Percentiles rank a stretch among this genome's conserved stretches.
Conservation (phyloP, 2,329 filamentous ascomycete species). For the Colletotrichum destructivum region DNA sequence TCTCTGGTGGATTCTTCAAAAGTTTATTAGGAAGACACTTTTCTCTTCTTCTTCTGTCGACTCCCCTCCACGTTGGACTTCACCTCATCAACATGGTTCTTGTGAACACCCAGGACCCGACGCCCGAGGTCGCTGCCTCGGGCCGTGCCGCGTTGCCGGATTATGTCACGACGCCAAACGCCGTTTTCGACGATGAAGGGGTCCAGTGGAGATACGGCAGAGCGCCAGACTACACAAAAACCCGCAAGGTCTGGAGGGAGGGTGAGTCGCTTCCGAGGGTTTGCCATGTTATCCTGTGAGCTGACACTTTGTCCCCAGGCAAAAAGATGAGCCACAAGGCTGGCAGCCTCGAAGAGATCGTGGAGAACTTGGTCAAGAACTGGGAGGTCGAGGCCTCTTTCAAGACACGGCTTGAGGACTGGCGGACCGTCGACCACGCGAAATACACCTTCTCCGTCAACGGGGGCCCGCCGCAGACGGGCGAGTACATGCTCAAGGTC, state of each 20-base stretch:
- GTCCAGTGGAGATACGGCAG: slow-evolving; percentile 38
- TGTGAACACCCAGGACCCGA: slow-evolving; percentile 27
- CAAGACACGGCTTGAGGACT: slow-evolving; percentile 73
- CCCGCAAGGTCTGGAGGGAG: slow-evolving; percentile 70
- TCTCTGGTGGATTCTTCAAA: neutral
- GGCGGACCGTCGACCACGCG: slow-evolving; percentile 74
- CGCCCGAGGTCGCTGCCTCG: slow-evolving; percentile 12
- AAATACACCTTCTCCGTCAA: slow-evolving; percentile 77
- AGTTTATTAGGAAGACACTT: slow-evolving; percentile 18
- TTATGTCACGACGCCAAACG: slow-evolving; percentile 37
- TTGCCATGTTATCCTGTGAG: neutral
- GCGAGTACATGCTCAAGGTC: slow-evolving; percentile 76
- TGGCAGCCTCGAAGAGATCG: slow-evolving; percentile 71
- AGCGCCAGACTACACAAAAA: slow-evolving; percentile 74
- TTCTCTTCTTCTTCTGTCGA: neutral
- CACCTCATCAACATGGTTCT: slow-evolving; percentile 28
- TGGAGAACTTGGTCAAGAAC: slow-evolving; percentile 81
- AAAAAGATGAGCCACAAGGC: slow-evolving; percentile 70
- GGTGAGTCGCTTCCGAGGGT: slow-evolving; percentile 59
- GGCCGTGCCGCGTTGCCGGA: slow-evolving; percentile 16
- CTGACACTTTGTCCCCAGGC: slow-evolving; percentile 56
- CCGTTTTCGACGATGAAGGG: slow-evolving; percentile 32
- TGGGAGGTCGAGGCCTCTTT: slow-evolving; percentile 81
- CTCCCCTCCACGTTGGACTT: neutral
- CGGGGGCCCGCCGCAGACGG: slow-evolving; percentile 69